Evolutionary conservation across 176 grass and related monocot genomes (phyloP).

Genomic region (Carex parvula): DNA sequence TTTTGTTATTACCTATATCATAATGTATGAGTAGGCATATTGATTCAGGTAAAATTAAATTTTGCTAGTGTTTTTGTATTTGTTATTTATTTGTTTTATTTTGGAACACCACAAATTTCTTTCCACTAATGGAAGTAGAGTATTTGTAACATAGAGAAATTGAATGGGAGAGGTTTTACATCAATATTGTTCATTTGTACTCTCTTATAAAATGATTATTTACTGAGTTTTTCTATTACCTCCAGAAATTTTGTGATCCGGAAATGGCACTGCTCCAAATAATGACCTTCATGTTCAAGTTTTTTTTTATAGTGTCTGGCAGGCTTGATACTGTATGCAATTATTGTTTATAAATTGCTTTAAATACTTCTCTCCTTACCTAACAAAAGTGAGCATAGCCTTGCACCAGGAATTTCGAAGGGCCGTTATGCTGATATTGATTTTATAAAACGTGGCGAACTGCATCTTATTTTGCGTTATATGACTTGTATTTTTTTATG

Average conservation of each 20-base stretch:
- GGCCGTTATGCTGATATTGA: neutral
- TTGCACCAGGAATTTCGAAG: neutral
- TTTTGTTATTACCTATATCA: slow-evolving; percentile 11
- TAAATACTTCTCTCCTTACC: neutral
- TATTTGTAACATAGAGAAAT: neutral
- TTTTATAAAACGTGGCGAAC: neutral
- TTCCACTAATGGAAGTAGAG: neutral
- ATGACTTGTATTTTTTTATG: neutral
- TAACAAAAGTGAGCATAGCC: neutral
- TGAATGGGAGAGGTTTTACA: neutral
- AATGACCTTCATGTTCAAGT: neutral
- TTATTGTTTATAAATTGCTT: slow-evolving; percentile 12
- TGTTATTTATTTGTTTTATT: neutral
- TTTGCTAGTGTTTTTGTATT: neutral
- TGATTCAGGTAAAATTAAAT: slow-evolving; percentile 15
- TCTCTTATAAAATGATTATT: neutral
- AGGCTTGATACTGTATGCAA: slow-evolving; percentile 3
- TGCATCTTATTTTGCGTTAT: neutral
- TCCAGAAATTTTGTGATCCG: neutral
- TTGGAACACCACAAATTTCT: neutral
- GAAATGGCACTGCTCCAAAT: neutral
- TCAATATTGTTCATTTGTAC: neutral
- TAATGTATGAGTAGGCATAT: neutral
- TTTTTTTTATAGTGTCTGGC: neutral
- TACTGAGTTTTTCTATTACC: neutral